These are phyloP conservation scores for Fusarium stilboides DNA, from an alignment of 2,329 filamentous ascomycete species.

Conservation along the genomic window DNA sequence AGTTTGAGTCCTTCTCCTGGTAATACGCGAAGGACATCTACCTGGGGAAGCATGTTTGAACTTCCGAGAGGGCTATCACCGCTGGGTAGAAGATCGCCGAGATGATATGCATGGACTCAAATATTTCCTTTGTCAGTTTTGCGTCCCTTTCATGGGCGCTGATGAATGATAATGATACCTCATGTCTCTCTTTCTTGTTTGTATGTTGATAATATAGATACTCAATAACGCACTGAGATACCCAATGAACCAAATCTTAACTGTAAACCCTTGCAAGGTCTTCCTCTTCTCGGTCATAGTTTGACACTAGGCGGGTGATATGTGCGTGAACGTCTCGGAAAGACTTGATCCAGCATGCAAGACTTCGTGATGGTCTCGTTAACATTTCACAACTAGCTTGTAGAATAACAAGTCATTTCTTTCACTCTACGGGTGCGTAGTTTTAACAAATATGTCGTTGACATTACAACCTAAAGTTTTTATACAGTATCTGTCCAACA, in stretches of 20 bases:
- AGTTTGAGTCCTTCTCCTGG: constrained; percentile 30
- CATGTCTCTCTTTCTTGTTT: constrained; percentile 20
- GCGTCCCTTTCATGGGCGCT: constrained; percentile 1
- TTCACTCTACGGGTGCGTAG: no score
- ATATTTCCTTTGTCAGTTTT: background rate
- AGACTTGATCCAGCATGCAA: no score
- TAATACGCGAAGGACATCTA: constrained; percentile 2
- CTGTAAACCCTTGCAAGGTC: background rate
- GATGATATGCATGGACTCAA: background rate
- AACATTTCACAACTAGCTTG: no score
- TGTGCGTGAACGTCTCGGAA: no score
- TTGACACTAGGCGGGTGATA: no score
- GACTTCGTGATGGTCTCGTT: no score
- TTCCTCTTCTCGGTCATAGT: background rate
- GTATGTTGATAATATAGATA: constrained; percentile 10
- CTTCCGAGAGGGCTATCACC: constrained; percentile 11
- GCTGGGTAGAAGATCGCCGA: background rate
- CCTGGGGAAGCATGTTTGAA: constrained; percentile 25
- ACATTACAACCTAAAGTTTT: constrained; percentile 20
- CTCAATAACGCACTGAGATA: constrained; percentile 26
- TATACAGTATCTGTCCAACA: constrained; percentile 39
- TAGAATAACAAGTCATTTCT: no score
- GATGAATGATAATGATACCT: constrained; percentile 36
- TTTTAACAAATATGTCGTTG: constrained; percentile 8
- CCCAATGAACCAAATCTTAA: constrained; percentile 11